Base-by-base conservation (phyloP, 192 early-diverging fungal species). In the Umbelopsis isabellina region DNA sequence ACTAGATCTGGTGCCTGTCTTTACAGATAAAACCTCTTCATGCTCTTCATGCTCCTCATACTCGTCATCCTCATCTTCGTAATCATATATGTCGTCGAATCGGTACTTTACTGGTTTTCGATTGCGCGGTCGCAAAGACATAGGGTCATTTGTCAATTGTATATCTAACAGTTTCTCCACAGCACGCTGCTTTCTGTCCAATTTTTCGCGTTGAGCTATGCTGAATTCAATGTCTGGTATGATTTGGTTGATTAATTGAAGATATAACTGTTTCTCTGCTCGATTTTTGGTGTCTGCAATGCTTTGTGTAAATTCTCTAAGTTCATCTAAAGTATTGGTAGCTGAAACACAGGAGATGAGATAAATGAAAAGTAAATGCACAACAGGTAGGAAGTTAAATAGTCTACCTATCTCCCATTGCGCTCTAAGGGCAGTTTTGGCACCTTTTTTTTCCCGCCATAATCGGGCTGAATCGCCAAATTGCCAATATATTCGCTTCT, bases 401-500 rank as follows among this genome's bases (percentile, higher is more conserved):
- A 21, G 20, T 16, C 35, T 61, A 69, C 67, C 67, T 41, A 64
- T 70, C 37, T 78, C 76, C 71, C 71, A 78, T 23, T 70, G 50
- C 10, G 50, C 69, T 6, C 35, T 33, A 41, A 33, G 23, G 1
- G 27, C 5, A 4, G n/a, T 11, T 23, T 72, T 73, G 16, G 41
- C 37, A 2, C 49, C 33, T 0, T 16, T 30, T 35, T 65, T 64
- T 49, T 78, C 76, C 15, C 76, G 71, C 76, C 76, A 78, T 27
- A 78, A 3, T 41, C 65, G 69, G 15, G 71, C 37, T 21, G 76
- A 78, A 50, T 78, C 75, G 18, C 72, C 76, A 78, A 78, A 78
- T 46, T 73, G 76, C 71, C 68, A 78, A 46, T 78, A 78, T 27
- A 61, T 52, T 11, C 72, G 67, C 15, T 73, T 78, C 53, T 78